phyloP scores from a whole-genome alignment of 2,329 filamentous ascomycete genomes.

The Clonostachys rhizophaga region DNA sequence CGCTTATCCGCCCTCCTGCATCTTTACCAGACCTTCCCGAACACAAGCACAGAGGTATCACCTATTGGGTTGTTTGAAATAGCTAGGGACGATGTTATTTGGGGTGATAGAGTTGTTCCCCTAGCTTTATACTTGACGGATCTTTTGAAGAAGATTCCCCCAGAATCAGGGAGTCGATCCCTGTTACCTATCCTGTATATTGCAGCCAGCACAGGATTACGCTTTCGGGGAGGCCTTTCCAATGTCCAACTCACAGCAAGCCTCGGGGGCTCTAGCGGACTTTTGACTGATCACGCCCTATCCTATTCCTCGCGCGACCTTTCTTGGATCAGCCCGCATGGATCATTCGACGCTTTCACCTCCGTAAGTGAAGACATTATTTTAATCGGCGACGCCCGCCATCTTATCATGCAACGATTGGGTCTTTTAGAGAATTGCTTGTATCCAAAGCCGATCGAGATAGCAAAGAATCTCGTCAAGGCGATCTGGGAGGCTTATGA shows the following conservation, averaged over 20 bases:
- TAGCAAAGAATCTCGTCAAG: slow-evolving; percentile 34
- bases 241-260: too few species aligned
- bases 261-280: too few species aligned
- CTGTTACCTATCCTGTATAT: slow-evolving; percentile 31
- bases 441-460: slow-evolving; percentile 32
- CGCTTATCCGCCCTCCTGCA: slow-evolving; percentile 27
- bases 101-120: slow-evolving; percentile 29
- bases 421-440: slow-evolving; percentile 29
- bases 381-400: slow-evolving; percentile 28
- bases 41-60: slow-evolving; percentile 19
- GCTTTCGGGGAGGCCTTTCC: slow-evolving; percentile 2
- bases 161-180: slow-evolving; percentile 24
- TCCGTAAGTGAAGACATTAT: slow-evolving; percentile 13
- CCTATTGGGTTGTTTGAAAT: slow-evolving; percentile 10
- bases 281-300: too few species aligned
- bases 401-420: slow-evolving; percentile 29
- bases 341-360: too few species aligned
- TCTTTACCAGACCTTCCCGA: slow-evolving; percentile 30
- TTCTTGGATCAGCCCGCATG: too few species aligned
- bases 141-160: slow-evolving; percentile 24
- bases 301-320: too few species aligned
- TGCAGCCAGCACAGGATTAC: slow-evolving; percentile 25
- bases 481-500: slow-evolving; percentile 35
- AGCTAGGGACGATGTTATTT: slow-evolving; percentile 13
- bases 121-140: slow-evolving; percentile 22